These are phyloP conservation scores for Ganoderma lingzhi DNA, from an alignment of 1,284 basidiomycete genomes.

Conservation along the genomic window DNA sequence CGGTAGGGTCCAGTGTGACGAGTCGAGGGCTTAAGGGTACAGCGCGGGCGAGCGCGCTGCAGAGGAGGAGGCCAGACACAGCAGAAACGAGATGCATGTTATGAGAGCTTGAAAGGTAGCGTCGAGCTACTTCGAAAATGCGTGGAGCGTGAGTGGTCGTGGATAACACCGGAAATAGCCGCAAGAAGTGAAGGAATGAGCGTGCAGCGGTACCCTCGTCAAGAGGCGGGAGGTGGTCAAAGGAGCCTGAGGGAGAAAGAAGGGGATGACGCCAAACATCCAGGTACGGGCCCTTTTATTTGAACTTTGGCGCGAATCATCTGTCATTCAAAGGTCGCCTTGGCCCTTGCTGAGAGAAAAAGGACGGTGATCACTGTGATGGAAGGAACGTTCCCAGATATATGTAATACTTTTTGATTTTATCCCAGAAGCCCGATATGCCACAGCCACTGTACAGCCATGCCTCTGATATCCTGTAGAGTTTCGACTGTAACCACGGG, in stretches of 20 bases:
- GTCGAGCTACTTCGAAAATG: background rate
- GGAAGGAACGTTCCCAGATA: background rate
- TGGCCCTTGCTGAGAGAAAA: background rate
- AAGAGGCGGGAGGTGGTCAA: conserved; percentile 7
- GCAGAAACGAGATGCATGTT: conserved; percentile 10
- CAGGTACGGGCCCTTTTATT: background rate
- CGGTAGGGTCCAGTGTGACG: conserved; percentile 10
- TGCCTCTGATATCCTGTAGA: background rate
- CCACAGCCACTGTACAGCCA: conserved; percentile 10
- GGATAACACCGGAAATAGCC: conserved; percentile 2
- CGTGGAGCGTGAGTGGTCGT: conserved; percentile 6
- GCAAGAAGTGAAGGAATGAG: conserved; percentile 3
- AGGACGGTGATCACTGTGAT: background rate
- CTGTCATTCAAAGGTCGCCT: background rate
- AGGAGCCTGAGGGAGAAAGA: background rate
- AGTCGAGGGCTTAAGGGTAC: conserved; percentile 5
- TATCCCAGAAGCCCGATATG: background rate
- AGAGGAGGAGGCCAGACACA: background rate
- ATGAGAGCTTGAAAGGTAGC: background rate
- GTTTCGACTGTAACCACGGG: background rate
- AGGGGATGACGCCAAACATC: background rate
- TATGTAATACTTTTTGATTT: background rate
- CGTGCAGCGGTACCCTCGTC: conserved; percentile 5
- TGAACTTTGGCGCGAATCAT: background rate
- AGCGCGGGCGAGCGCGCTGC: conserved; percentile 1